A percentile compares a stretch with the other conserved stretches of the same genome.
Evolutionary conservation across 352 stramenopile genomes (phyloP).

Genomic region (Phytophthora macrochlamydospora): DNA sequence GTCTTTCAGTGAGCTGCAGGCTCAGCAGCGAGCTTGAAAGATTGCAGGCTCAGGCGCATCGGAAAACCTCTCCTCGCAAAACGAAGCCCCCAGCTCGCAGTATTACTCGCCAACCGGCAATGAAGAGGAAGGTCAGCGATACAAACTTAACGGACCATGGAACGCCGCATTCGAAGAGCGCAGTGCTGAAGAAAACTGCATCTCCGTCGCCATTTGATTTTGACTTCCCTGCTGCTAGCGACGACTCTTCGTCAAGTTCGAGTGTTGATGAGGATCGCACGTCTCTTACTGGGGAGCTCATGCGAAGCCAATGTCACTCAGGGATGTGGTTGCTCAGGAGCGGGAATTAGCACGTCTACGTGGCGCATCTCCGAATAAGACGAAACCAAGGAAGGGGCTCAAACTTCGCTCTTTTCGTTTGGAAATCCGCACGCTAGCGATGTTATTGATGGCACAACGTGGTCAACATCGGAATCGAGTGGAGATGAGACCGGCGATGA

Average conservation of each 20-base stretch:
- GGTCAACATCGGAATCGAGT: conserved; percentile 17
- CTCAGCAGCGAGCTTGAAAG: conserved; percentile 57
- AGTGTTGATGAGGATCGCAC: conserved; percentile 2
- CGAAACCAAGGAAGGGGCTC: conserved; percentile 15
- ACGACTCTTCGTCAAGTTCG: conserved; percentile 23
- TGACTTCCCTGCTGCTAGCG: conserved; percentile 29
- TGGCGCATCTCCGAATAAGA: not conserved
- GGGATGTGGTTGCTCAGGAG: conserved; percentile 36
- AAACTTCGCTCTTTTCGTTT: conserved; percentile 11
- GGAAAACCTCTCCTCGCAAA: conserved; percentile 2
- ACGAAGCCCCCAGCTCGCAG: conserved; percentile 17
- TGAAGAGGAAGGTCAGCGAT: conserved; percentile 32
- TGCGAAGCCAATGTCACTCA: conserved; percentile 26
- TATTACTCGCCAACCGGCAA: conserved; percentile 6
- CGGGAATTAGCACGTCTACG: conserved; percentile 27
- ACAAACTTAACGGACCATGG: not conserved
- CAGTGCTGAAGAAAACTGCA: conserved; percentile 30
- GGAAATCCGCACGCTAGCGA: conserved; percentile 5
- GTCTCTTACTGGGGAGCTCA: conserved; percentile 1
- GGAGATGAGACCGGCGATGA: conserved; percentile 16
- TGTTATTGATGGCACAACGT: conserved; percentile 27
- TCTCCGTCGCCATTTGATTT: conserved; percentile 33
- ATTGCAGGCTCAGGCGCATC: conserved; percentile 31
- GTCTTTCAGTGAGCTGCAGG: conserved; percentile 67
- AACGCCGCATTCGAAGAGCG: conserved; percentile 9